Conservation (phyloP, 2,329 filamentous ascomycete species). For the Alternaria ventricosa region DNA sequence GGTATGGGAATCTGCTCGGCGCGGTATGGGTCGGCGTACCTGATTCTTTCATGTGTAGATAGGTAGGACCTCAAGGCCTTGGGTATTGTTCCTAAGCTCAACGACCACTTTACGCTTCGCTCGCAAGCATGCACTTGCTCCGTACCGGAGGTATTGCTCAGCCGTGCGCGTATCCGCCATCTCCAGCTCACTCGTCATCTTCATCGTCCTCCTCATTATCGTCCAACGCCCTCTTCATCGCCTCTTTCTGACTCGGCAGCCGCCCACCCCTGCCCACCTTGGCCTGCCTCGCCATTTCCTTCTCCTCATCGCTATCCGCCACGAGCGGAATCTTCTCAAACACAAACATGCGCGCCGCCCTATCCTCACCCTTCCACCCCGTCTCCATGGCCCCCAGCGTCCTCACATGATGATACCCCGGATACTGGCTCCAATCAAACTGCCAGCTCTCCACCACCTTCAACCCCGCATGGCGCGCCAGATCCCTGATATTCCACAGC, state of each 20-base stretch:
- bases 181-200: background rate
- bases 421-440: constrained; percentile 72
- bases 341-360: constrained; percentile 55
- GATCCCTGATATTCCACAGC: constrained; percentile 90
- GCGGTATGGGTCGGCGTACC: background rate
- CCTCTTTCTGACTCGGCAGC: constrained; percentile 13
- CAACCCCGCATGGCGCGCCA: constrained; percentile 78
- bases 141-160: background rate
- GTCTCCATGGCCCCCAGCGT: constrained; percentile 67
- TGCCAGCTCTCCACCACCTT: constrained; percentile 73
- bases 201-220: constrained; percentile 14
- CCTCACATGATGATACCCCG: constrained; percentile 74
- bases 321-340: constrained; percentile 50
- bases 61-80: background rate
- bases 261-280: constrained; percentile 19
- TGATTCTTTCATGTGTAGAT: background rate
- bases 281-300: constrained; percentile 19
- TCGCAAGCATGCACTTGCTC: background rate
- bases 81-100: background rate
- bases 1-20: background rate
- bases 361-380: constrained; percentile 58
- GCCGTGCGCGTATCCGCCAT: background rate
- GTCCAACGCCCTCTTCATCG: constrained; percentile 23
- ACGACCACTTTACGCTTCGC: background rate
- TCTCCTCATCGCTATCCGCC: constrained; percentile 32